Evolutionary conservation across 2,329 filamentous ascomycete species (phyloP).

Genomic region (Xylaria sp.): DNA sequence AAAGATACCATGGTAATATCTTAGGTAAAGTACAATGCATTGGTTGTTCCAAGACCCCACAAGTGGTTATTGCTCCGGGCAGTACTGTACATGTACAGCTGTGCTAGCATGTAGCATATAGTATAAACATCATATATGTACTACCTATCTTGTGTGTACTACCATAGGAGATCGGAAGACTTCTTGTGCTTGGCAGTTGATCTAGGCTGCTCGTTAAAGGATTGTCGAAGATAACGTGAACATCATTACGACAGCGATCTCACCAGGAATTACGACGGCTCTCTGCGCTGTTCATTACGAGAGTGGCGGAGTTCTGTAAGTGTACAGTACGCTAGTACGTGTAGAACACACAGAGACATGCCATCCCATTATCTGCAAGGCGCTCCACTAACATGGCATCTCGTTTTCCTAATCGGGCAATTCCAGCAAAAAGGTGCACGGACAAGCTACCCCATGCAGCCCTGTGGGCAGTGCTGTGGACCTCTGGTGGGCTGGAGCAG

Average conservation of each 20-base stretch:
- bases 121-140: neutral
- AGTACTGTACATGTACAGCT: neutral
- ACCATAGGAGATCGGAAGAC: neutral
- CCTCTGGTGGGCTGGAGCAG: neutral
- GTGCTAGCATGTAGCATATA: neutral
- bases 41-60: neutral
- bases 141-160: too few species aligned
- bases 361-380: slow-evolving; percentile 4
- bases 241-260: slow-evolving; percentile 30
- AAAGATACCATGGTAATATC: neutral
- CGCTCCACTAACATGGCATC: slow-evolving; percentile 21
- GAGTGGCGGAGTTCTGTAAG: slow-evolving; percentile 17
- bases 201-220: slow-evolving; percentile 16
- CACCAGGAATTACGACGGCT: slow-evolving; percentile 26
- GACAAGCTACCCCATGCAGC: slow-evolving; percentile 32
- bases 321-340: neutral
- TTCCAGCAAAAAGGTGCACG: slow-evolving; percentile 14
- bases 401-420: slow-evolving; percentile 35
- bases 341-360: neutral
- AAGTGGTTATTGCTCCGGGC: neutral
- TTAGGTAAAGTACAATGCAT: neutral
- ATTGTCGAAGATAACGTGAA: slow-evolving; percentile 12
- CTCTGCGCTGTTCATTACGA: slow-evolving; percentile 5
- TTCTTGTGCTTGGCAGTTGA: slow-evolving; percentile 24
- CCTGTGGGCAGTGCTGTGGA: slow-evolving; percentile 26